Evolutionary conservation across 2,329 filamentous ascomycete genomes (phyloP).

Genomic region (Botrytis fragariae): DNA sequence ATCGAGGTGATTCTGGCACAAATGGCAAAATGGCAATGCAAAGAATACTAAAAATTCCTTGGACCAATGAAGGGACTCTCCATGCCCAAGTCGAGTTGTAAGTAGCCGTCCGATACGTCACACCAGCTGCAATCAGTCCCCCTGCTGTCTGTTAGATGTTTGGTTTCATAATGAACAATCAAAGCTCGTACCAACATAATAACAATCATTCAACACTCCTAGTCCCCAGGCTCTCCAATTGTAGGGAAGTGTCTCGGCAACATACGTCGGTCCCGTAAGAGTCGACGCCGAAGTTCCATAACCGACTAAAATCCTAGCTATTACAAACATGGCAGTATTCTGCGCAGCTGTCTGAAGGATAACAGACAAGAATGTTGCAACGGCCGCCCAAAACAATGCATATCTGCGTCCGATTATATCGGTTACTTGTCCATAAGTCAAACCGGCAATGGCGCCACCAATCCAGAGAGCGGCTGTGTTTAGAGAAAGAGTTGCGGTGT

Average conservation of each 20-base stretch:
- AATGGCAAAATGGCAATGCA: conserved; percentile 30
- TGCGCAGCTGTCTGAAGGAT: conserved; percentile 30
- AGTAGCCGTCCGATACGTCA: conserved; percentile 39
- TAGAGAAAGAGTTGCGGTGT: conserved; percentile 49
- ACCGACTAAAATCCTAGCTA: conserved; percentile 30
- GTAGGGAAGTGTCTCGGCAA: conserved; percentile 50
- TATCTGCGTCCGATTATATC: conserved; percentile 40
- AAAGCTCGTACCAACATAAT: conserved; percentile 25
- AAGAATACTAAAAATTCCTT: conserved; percentile 33
- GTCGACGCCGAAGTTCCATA: conserved; percentile 26
- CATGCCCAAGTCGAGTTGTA: conserved; percentile 40
- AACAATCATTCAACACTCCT: conserved; percentile 43
- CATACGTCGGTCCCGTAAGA: conserved; percentile 48
- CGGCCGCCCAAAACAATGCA: conserved; percentile 25
- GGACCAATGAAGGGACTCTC: conserved; percentile 37
- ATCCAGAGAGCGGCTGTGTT: conserved; percentile 56
- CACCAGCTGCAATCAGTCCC: conserved; percentile 40
- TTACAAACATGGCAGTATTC: conserved; percentile 32
- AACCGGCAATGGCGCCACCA: conserved; percentile 47
- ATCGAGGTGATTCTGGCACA: conserved; percentile 54
- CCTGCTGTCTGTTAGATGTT: conserved; percentile 25
- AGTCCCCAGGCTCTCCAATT: conserved; percentile 46
- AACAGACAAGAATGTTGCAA: conserved; percentile 26
- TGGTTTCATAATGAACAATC: background rate
- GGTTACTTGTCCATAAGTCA: conserved; percentile 42